phyloP scores from a whole-genome alignment of 257 asterid genomes.

The Solanum microdontum region DNA sequence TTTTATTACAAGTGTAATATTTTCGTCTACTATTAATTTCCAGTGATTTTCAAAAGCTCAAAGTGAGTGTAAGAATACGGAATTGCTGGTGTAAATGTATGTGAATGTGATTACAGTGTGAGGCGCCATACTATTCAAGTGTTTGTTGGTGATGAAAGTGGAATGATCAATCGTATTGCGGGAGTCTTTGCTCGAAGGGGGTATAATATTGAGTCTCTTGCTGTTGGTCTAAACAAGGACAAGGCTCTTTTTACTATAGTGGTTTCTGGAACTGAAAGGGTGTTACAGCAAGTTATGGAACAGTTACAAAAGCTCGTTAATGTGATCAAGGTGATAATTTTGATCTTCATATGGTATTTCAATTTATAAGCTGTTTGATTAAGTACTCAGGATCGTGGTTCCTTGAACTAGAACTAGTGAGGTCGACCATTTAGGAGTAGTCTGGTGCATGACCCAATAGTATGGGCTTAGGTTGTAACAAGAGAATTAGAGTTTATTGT shows the following conservation, averaged over 20 bases:
- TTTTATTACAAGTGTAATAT: neutral
- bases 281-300: slow-evolving; percentile 75
- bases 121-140: slow-evolving; percentile 78
- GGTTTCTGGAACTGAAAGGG: slow-evolving; percentile 82
- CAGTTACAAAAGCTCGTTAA: slow-evolving; percentile 91
- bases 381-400: neutral
- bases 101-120: slow-evolving; percentile 35
- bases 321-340: slow-evolving; percentile 56
- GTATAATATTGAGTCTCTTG: slow-evolving; percentile 92
- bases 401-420: neutral
- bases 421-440: neutral
- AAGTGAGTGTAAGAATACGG: neutral
- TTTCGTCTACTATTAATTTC: neutral
- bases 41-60: neutral
- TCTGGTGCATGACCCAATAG: neutral
- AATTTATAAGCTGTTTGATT: neutral
- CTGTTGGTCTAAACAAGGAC: slow-evolving; percentile 94
- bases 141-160: slow-evolving; percentile 98
- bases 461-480: neutral
- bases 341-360: neutral
- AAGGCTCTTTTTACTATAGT: slow-evolving; percentile 90
- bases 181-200: slow-evolving; percentile 98
- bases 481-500: neutral
- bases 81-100: neutral
- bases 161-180: slow-evolving; percentile 95